Percentiles rank a stretch among this genome's conserved stretches.
Conservation (phyloP, 208 protist species). For the Leishmania braziliensis region DNA sequence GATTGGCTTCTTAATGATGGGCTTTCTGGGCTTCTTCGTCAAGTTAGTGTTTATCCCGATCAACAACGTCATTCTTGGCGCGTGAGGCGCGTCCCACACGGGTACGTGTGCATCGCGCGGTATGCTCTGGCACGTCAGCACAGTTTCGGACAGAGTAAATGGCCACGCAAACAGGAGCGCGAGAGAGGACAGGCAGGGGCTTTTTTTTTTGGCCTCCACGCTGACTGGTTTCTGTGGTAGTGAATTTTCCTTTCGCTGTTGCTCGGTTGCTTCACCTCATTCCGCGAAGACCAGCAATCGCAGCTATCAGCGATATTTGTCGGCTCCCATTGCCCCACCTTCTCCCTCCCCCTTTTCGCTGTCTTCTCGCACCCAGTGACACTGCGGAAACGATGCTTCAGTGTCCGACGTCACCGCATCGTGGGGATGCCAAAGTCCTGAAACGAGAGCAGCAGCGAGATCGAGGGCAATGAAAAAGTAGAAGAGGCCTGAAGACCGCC, state of each 20-base stretch:
- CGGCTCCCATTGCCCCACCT: neutral
- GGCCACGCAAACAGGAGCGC: neutral
- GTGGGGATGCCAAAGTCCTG: neutral
- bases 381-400: neutral
- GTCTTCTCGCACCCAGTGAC: neutral
- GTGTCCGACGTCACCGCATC: neutral
- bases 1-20: conserved; percentile 94
- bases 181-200: neutral
- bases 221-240: neutral
- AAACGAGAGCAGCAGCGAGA: neutral
- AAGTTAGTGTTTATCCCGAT: conserved; percentile 97
- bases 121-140: neutral
- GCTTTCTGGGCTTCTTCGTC: conserved; percentile 95
- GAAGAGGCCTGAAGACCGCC: neutral
- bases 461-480: neutral
- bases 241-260: neutral
- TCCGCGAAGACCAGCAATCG: neutral
- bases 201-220: neutral
- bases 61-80: conserved; percentile 95
- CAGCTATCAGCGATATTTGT: no score
- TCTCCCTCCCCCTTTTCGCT: neutral
- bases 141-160: neutral
- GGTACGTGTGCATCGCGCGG: neutral
- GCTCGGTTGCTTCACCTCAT: neutral
- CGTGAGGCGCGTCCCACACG: conserved; percentile 16